A percentile compares a stretch with the other conserved stretches of the same genome.
These are phyloP conservation scores for Paraphaeosphaeria minitans DNA, from an alignment of 2,329 filamentous ascomycete genomes.

Conservation along the genomic window DNA sequence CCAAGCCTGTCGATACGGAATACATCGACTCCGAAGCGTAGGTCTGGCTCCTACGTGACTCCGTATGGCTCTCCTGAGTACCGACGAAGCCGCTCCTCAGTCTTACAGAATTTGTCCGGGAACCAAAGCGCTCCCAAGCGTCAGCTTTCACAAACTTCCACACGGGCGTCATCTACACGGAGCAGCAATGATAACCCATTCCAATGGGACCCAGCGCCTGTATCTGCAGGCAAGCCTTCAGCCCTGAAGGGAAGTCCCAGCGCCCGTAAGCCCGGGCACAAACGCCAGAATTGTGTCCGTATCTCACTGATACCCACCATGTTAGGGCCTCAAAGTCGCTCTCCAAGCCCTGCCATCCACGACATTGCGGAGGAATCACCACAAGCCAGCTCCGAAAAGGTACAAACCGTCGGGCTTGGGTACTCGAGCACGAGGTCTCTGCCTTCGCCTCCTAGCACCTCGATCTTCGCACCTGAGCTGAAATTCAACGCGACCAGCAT, in stretches of 20 bases:
- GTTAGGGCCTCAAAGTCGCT: constrained; percentile 45
- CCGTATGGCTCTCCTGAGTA: constrained; percentile 49
- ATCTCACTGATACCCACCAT: constrained; percentile 52
- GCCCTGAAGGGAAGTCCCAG: constrained; percentile 53
- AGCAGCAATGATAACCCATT: constrained; percentile 55
- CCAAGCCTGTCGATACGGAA: constrained; percentile 31
- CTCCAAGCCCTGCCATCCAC: constrained; percentile 43
- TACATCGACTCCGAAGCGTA: constrained; percentile 43
- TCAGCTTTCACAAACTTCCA: constrained; percentile 48
- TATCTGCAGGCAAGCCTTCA: constrained; percentile 48
- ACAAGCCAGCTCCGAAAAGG: constrained; percentile 16
- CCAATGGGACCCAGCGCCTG: constrained; percentile 49
- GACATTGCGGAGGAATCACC: constrained; percentile 48
- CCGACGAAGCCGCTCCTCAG: constrained; percentile 28
- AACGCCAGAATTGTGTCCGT: constrained; percentile 52
- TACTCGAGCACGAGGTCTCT: constrained; percentile 26
- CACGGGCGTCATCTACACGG: constrained; percentile 42
- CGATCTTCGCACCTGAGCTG: constrained; percentile 44
- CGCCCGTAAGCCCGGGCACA: constrained; percentile 49
- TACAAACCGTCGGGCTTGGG: constrained; percentile 16
- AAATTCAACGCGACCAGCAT: constrained; percentile 40
- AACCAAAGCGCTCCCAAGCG: constrained; percentile 42
- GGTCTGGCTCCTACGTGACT: constrained; percentile 42
- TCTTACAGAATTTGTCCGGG: constrained; percentile 39
- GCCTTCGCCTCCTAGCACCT: constrained; percentile 34